Evolutionary conservation across 202 grass and related monocot species (phyloP).

Genomic region (Panicum hallii): DNA sequence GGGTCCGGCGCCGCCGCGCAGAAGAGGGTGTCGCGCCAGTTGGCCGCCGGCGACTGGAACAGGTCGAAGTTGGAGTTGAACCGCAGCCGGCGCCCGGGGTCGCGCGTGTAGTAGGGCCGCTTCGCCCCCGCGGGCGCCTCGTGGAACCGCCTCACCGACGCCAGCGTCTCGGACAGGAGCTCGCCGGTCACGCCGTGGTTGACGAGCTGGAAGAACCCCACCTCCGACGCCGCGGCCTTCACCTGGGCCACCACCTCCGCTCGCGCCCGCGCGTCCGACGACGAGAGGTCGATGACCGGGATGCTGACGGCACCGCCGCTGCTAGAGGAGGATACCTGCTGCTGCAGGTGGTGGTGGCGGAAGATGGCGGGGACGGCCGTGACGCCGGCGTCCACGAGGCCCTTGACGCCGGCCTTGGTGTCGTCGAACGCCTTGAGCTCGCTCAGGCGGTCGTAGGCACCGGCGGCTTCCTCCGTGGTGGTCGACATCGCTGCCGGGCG

Average conservation of each 20-base stretch:
- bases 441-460: background rate
- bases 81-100: background rate
- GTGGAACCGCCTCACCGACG: conserved; percentile 53
- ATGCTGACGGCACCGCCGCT: background rate
- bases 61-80: conserved; percentile 46
- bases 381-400: conserved; percentile 30
- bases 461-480: background rate
- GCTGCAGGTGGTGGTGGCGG: background rate
- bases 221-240: background rate
- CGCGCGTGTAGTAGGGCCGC: conserved; percentile 43
- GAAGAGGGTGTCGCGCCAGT: conserved; percentile 39
- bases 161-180: conserved; percentile 43
- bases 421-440: conserved; percentile 33
- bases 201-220: conserved; percentile 33
- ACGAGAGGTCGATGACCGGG: conserved; percentile 32
- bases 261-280: background rate
- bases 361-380: conserved; percentile 39
- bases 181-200: conserved; percentile 32
- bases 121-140: conserved; percentile 27
- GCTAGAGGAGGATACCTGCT: background rate
- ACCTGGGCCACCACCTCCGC: background rate
- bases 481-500: background rate
- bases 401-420: conserved; percentile 40
- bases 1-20: background rate
- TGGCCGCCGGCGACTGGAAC: conserved; percentile 33